Conservation (phyloP, 306 rosid species). For the Sophora flavescens region DNA sequence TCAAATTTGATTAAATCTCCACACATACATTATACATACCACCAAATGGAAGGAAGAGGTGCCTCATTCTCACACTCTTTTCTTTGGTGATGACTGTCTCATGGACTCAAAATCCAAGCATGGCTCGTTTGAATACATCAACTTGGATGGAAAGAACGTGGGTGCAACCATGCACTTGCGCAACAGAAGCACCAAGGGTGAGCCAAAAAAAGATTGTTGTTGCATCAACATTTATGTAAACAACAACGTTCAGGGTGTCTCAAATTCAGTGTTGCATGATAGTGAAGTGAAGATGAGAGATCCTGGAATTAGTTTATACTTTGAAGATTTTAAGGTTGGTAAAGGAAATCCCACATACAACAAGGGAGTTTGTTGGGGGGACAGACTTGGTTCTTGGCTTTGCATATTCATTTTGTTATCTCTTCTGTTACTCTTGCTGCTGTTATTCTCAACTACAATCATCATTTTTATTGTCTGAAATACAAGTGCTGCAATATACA, state of each 20-base stretch:
- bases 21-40: too few relatives aligned
- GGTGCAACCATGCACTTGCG: constrained; percentile 57
- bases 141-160: constrained; percentile 51
- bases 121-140: constrained; percentile 54
- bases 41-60: background rate
- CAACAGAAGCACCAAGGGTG: constrained; percentile 47
- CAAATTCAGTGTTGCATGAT: constrained; percentile 53
- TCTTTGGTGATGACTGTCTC: background rate
- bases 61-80: background rate
- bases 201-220: constrained; percentile 50
- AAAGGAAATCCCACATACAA: constrained; percentile 29
- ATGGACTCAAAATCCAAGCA: constrained; percentile 49
- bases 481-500: background rate
- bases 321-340: constrained; percentile 45
- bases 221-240: constrained; percentile 60
- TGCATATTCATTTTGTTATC: constrained; percentile 36
- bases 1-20: constrained; percentile 13
- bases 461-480: constrained; percentile 35
- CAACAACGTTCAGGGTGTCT: constrained; percentile 59
- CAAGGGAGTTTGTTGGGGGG: constrained; percentile 12
- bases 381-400: constrained; percentile 31
- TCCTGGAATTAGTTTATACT: constrained; percentile 53
- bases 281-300: constrained; percentile 55
- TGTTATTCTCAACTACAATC: constrained; percentile 49
- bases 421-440: constrained; percentile 38